Evolutionary conservation across 2,329 filamentous ascomycete genomes (phyloP).

Genomic region (Didymella sp.): DNA sequence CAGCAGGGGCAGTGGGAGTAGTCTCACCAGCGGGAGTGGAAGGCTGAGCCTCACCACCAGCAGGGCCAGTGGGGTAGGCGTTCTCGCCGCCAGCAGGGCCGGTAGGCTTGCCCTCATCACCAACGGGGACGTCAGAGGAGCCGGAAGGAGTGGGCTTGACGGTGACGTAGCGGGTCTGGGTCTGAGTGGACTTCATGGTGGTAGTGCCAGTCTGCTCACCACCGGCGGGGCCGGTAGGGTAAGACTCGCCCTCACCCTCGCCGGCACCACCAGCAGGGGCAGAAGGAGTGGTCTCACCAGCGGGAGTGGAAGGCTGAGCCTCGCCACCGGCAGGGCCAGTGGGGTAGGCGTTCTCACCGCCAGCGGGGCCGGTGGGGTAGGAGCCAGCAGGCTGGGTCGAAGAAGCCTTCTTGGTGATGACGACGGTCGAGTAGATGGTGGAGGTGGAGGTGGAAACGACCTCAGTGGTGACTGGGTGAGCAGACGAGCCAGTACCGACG

Average conservation of each 20-base stretch:
- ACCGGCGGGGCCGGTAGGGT: conserved; percentile 22
- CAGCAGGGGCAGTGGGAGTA: conserved; percentile 19
- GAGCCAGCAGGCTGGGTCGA: conserved; percentile 15
- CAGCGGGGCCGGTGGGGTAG: conserved; percentile 25
- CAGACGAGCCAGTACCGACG: conserved; percentile 50
- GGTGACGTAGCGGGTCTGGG: conserved; percentile 46
- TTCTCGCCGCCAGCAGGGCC: conserved; percentile 23
- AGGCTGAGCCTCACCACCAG: conserved; percentile 10
- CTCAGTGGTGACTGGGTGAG: conserved; percentile 54
- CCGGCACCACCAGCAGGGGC: conserved; percentile 16
- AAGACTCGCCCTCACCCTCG: conserved; percentile 18
- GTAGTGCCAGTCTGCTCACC: conserved; percentile 27
- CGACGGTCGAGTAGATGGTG: conserved; percentile 44
- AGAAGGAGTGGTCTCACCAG: conserved; percentile 16
- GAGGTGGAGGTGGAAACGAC: conserved; percentile 41
- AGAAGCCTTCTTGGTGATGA: conserved; percentile 30
- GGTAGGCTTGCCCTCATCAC: conserved; percentile 22
- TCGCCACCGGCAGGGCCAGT: conserved; percentile 13
- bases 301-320: conserved; percentile 14
- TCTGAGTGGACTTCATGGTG: conserved; percentile 44
- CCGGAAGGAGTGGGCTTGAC: conserved; percentile 39
- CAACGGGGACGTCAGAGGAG: conserved; percentile 19
- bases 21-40: conserved; percentile 22
- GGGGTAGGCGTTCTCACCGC: conserved; percentile 17
- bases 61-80: conserved; percentile 16